A percentile compares a stretch with the other conserved stretches of the same genome.
Conservation (phyloP, 257 asterid genomes). For the Jaltomata sinuosa region DNA sequence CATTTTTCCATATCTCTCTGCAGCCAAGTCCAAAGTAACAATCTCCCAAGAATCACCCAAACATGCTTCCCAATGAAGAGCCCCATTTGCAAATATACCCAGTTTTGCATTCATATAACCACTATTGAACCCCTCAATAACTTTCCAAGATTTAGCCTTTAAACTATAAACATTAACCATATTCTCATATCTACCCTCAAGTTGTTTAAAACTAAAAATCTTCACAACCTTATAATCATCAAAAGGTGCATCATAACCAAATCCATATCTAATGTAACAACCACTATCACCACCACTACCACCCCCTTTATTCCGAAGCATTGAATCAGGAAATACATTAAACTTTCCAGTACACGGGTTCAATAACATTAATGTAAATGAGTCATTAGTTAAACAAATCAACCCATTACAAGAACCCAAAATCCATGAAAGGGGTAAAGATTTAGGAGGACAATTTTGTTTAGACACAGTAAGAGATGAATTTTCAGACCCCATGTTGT, state of each 20-base stretch:
- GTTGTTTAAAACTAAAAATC: not conserved
- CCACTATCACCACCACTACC: not conserved
- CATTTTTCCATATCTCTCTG: not conserved
- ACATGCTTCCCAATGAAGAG: constrained; percentile 22
- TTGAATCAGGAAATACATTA: constrained; percentile 29
- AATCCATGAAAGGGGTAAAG: not conserved
- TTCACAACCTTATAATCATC: constrained; percentile 35
- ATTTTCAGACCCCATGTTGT: constrained; percentile 20
- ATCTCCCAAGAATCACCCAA: too few relatives aligned
- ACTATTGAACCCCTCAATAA: not conserved
- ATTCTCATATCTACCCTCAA: not conserved
- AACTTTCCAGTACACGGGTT: constrained; percentile 34
- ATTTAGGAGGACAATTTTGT: not conserved
- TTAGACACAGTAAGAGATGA: constrained; percentile 4
- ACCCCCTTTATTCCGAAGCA: not conserved
- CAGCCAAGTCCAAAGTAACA: constrained; percentile 4
- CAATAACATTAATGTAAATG: constrained; percentile 22
- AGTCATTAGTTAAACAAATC: constrained; percentile 18
- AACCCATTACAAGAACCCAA: constrained; percentile 57
- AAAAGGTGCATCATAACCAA: constrained; percentile 34
- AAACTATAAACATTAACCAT: constrained; percentile 15
- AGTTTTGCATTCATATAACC: not conserved
- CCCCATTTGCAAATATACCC: constrained; percentile 11
- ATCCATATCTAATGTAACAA: constrained; percentile 19
- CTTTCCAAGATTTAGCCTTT: constrained; percentile 17